Evolutionary conservation across 2,329 filamentous ascomycete species (phyloP).

Genomic region (Colletotrichum graminicola): DNA sequence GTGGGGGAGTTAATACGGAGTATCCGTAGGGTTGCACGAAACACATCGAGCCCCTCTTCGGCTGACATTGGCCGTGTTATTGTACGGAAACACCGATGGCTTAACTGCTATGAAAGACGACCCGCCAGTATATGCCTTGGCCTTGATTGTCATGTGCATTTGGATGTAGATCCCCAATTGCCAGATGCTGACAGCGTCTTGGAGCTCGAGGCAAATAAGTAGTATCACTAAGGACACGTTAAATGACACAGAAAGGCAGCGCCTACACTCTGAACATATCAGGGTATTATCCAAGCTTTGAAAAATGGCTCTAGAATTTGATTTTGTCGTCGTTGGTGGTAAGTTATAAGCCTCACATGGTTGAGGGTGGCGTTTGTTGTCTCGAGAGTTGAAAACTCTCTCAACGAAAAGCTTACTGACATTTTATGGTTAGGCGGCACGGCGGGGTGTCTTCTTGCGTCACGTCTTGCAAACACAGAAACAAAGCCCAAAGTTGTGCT

Average conservation of each 20-base stretch:
- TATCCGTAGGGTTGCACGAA: neutral
- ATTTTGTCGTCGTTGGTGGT: slow-evolving; percentile 54
- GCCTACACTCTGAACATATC: neutral
- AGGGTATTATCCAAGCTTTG: neutral
- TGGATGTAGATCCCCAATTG: neutral
- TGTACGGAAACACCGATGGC: neutral
- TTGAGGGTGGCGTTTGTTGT: neutral
- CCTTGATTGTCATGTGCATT: neutral
- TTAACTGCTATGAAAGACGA: neutral
- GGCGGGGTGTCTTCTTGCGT: slow-evolving; percentile 68
- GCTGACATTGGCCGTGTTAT: neutral
- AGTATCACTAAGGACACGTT: neutral
- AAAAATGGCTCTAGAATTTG: slow-evolving; percentile 42
- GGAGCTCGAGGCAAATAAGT: neutral
- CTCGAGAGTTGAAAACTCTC: neutral
- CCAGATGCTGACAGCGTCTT: neutral
- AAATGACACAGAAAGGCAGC: neutral
- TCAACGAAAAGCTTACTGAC: slow-evolving; percentile 1
- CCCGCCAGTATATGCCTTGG: neutral
- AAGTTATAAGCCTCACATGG: slow-evolving; percentile 33
- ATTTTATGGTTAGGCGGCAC: slow-evolving; percentile 63
- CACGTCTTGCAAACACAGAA: slow-evolving; percentile 60
- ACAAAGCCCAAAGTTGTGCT: slow-evolving; percentile 67
- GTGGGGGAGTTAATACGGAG: too few species aligned
- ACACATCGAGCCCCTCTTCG: neutral